A percentile compares a stretch with the other conserved stretches of the same genome.
Evolutionary conservation across 495 filamentous ascomycete genomes (phyloP).

Genomic region (Parathielavia appendiculata): DNA sequence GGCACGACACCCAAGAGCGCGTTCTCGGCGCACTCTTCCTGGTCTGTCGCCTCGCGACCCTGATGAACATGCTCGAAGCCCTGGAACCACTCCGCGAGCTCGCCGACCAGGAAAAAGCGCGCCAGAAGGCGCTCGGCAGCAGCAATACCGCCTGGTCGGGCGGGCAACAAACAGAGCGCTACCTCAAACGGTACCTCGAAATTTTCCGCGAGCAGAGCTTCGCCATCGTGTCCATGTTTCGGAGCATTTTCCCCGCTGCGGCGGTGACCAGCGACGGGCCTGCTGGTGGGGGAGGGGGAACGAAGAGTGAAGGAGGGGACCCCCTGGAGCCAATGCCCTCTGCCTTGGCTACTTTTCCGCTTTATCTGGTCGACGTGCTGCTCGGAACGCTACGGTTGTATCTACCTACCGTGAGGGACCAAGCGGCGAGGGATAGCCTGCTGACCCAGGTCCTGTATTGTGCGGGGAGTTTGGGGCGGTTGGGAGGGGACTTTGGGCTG

Average conservation of each 20-base stretch:
- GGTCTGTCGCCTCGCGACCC: slow-evolving; percentile 74
- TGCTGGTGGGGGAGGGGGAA: background rate
- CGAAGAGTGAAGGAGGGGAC: slow-evolving; percentile 37
- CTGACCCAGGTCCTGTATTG: slow-evolving; percentile 95
- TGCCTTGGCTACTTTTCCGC: slow-evolving; percentile 75
- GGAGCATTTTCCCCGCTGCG: slow-evolving; percentile 71
- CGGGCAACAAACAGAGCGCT: slow-evolving; percentile 90
- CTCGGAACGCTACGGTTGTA: slow-evolving; percentile 73
- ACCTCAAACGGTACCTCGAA: slow-evolving; percentile 92
- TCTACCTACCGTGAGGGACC: slow-evolving; percentile 77
- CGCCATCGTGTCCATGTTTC: slow-evolving; percentile 86
- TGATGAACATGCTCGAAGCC: slow-evolving; percentile 75
- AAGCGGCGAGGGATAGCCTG: slow-evolving; percentile 72
- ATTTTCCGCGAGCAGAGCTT: slow-evolving; percentile 99
- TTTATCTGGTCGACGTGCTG: slow-evolving; percentile 78
- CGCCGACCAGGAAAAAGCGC: slow-evolving; percentile 76
- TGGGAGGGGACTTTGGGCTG: slow-evolving; percentile 91
- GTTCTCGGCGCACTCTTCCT: slow-evolving; percentile 78
- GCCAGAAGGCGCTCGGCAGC: slow-evolving; percentile 28
- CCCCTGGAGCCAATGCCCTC: slow-evolving; percentile 66
- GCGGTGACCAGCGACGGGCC: slow-evolving; percentile 8
- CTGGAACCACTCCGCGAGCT: slow-evolving; percentile 81
- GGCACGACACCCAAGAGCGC: slow-evolving; percentile 51
- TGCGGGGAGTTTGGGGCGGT: slow-evolving; percentile 81
- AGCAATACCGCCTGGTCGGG: slow-evolving; percentile 51